Evolutionary conservation across 306 rosid genomes (phyloP), one percentile per base, ranked within the genome.

Genomic region (Cyamopsis tetragonoloba): DNA sequence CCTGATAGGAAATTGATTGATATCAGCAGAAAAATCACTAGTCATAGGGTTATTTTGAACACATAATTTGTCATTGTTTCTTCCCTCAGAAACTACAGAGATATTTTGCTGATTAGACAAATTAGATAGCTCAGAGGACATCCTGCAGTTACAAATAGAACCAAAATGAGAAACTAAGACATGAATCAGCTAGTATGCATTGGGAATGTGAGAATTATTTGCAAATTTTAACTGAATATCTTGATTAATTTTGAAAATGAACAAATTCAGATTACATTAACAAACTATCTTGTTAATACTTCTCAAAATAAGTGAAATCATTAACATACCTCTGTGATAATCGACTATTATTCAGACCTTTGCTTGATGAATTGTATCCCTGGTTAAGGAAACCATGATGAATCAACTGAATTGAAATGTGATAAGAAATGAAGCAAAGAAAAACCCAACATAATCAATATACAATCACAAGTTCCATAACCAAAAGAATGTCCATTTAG

Each of bases 71-170:
- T n/a, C n/a, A n/a, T n/a, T n/a, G n/a, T n/a, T n/a, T n/a, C n/a
- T n/a, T n/a, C n/a, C n/a, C n/a, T n/a, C n/a, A n/a, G n/a, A n/a
- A 19, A 71, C 42, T 76, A 79, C 77, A 57, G n/a, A n/a, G n/a
- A 59, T 66, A 39, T 77, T 80, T 77, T 89, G 95, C 66, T 87
- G 92, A 86, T 75, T 64, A 47, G 92, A 73, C 57, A 79, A 56
- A 76, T 78, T 83, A 30, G 72, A 78, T 57, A 85, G 64, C 68
- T 92, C 98, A 7, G 91, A 87, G 58, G 98, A 84, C 19, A 89
- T 80, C 88, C 98, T 92, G 93, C 80, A 51, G 44, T 69, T 79
- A 38, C 15, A 75, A 56, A n/a, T n/a, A n/a, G n/a, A n/a, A n/a
- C n/a, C n/a, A n/a, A n/a, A n/a, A n/a, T n/a, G n/a, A n/a, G n/a